Conservation (phyloP, 1,284 basidiomycete genomes). For the Psilocybe mexicana region DNA sequence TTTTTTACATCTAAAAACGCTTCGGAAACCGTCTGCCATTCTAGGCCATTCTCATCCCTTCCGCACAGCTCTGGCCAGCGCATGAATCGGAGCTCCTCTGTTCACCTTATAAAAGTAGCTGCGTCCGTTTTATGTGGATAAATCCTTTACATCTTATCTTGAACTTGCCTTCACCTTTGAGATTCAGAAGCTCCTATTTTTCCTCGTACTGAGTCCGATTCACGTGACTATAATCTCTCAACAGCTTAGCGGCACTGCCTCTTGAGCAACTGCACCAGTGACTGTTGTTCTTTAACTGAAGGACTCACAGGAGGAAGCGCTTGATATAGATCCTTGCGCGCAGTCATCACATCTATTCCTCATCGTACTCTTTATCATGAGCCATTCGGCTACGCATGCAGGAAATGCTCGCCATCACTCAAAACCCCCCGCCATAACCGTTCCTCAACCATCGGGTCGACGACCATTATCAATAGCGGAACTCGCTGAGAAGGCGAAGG, state of each 20-base stretch:
- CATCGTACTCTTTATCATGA: conserved; percentile 9
- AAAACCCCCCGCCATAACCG: neutral
- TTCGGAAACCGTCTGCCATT: too few relatives aligned
- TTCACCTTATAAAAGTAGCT: too few relatives aligned
- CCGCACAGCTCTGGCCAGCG: too few relatives aligned
- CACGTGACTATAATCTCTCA: neutral
- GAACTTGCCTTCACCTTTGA: too few relatives aligned
- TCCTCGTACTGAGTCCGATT: neutral
- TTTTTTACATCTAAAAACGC: too few relatives aligned
- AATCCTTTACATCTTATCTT: too few relatives aligned
- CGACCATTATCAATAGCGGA: conserved; percentile 55
- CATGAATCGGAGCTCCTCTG: too few relatives aligned
- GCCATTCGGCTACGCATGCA: conserved; percentile 7
- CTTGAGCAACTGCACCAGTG: neutral
- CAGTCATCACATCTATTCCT: neutral
- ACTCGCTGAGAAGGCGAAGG: conserved; percentile 50
- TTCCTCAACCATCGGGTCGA: neutral
- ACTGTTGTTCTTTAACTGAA: neutral
- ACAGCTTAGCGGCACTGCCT: neutral
- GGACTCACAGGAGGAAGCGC: neutral
- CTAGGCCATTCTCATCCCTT: too few relatives aligned
- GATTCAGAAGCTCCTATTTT: too few relatives aligned
- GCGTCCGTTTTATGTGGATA: too few relatives aligned
- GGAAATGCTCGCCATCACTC: conserved; percentile 3
- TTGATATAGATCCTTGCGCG: conserved; percentile 3